Base-by-base conservation (phyloP, 2,329 filamentous ascomycete genomes). In the Aspergillus sp. region DNA sequence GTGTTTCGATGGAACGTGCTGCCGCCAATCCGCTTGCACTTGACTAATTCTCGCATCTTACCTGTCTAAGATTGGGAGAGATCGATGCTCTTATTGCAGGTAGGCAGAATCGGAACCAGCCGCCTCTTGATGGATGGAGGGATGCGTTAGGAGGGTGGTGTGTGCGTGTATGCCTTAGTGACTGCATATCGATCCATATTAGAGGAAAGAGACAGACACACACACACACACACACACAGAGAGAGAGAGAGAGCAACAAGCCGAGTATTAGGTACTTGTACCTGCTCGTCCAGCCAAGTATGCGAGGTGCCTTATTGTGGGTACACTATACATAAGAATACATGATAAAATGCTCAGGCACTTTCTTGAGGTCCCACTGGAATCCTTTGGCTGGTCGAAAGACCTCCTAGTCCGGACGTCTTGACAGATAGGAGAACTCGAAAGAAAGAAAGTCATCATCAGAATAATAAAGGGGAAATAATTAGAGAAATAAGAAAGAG, bases 11-110 rank as follows among this genome's bases (percentile, higher is more conserved):
- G 54, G 46, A 55, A 55, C 29, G 46, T 24, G 54, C 46, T 39
- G 54, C 54, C 54, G 49, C 54, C 54, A 55, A 49, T 50, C 54
- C 54, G 42, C n/a, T 10, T 16, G 16, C 36, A n/a, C 36, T 42
- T 42, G 36, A 16, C 36, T 14, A 42, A 42, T 42, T 42, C 36
- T 42, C 36, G 14, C 36, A 42, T 42, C 36, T 42, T 42, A 42
- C 36, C 36, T 42, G 7, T 42, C 36, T 12, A 16, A 42, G 14
- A 20, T 20, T 20, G 20, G 20, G 20, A n/a, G 16, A 5, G 36
- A n/a, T 42, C 6, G 36, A 14, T n/a, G 36, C 14, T 42, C 14
- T n/a, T 16, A n/a, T 42, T 42, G 36, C 36, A 42, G 36, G 16
- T 42, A 39, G 14, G 12, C 14, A 16, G 36, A 12, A n/a, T 42